phyloP scores from a whole-genome alignment of 2,329 filamentous ascomycete genomes.

The Sporothrix luriei region DNA sequence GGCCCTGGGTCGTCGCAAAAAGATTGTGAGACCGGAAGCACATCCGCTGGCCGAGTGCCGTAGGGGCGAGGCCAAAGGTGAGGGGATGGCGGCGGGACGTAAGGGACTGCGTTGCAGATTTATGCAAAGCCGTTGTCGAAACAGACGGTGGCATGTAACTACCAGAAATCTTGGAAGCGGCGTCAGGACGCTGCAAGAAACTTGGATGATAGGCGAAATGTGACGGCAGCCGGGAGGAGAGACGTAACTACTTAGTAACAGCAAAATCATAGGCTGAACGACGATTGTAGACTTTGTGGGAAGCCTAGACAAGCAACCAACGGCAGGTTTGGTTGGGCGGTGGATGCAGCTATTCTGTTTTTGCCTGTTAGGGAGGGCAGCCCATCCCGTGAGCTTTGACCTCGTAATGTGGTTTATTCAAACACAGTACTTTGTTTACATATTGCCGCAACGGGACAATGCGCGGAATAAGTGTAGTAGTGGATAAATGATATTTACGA shows the following conservation, averaged over 20 bases:
- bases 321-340: not conserved
- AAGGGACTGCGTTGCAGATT: not conserved
- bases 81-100: no score
- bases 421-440: not conserved
- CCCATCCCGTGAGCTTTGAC: slow-evolving; percentile 9
- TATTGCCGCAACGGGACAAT: slow-evolving; percentile 15
- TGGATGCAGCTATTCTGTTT: not conserved
- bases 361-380: no score
- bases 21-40: slow-evolving; percentile 19
- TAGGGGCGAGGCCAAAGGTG: not conserved
- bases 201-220: slow-evolving; percentile 1
- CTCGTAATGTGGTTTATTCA: not conserved
- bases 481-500: not conserved
- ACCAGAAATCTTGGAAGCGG: not conserved
- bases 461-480: not conserved
- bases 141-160: not conserved
- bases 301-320: not conserved
- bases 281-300: not conserved
- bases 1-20: not conserved
- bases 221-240: not conserved
- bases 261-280: not conserved
- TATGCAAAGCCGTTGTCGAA: slow-evolving; percentile 10
- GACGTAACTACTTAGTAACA: not conserved
- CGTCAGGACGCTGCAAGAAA: not conserved
- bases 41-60: slow-evolving; percentile 21